A percentile compares a stretch with the other conserved stretches of the same genome.
Evolutionary conservation across 306 rosid genomes (phyloP).

Genomic region (Quercus glauca): DNA sequence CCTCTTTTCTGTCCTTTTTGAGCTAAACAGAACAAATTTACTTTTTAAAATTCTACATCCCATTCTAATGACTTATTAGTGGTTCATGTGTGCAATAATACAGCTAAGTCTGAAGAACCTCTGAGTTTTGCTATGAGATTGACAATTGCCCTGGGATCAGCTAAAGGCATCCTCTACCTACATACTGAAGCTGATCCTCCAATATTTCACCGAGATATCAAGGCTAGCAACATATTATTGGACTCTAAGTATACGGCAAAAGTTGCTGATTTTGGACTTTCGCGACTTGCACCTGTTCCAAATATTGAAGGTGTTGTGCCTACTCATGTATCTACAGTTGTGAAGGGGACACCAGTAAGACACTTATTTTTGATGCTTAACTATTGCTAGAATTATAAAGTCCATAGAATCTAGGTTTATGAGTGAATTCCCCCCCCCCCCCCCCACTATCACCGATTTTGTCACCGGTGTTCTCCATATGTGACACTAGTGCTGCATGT

Average conservation of each 20-base stretch:
- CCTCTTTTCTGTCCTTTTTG: neutral
- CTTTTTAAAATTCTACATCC: neutral
- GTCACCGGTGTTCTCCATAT: no score
- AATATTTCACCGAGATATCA: slow-evolving; percentile 90
- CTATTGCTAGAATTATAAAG: neutral
- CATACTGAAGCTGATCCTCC: slow-evolving; percentile 99
- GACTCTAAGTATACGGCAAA: slow-evolving; percentile 65
- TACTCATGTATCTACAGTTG: slow-evolving; percentile 82
- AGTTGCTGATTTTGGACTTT: slow-evolving; percentile 99
- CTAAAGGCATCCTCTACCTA: slow-evolving; percentile 86
- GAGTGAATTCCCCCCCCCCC: no score
- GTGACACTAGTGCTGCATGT: no score
- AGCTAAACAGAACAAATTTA: neutral
- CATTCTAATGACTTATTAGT: neutral
- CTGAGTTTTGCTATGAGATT: slow-evolving; percentile 66
- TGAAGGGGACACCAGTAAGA: slow-evolving; percentile 96
- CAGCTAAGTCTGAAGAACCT: slow-evolving; percentile 60
- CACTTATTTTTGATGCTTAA: neutral
- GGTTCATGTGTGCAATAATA: slow-evolving; percentile 18
- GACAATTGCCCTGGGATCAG: slow-evolving; percentile 73
- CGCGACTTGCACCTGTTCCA: slow-evolving; percentile 92
- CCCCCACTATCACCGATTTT: no score
- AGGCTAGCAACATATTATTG: slow-evolving; percentile 91
- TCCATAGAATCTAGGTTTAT: neutral
- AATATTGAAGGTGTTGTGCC: slow-evolving; percentile 74